Conservation (phyloP, 2,329 filamentous ascomycete genomes). For the Gaeumannomyces sp. region DNA sequence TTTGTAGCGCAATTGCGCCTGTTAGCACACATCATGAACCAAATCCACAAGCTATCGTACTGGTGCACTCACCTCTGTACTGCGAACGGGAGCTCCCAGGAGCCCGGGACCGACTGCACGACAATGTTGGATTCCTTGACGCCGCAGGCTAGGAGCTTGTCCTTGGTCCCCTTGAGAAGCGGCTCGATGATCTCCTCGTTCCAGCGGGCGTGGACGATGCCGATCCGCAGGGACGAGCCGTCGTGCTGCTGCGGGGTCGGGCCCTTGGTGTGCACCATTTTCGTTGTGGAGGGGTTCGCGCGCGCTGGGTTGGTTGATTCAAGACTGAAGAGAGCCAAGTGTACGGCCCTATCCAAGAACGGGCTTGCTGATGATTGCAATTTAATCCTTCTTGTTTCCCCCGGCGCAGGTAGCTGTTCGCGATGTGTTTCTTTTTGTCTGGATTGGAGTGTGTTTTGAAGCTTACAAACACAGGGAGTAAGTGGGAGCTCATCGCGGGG, state of each 20-base stretch:
- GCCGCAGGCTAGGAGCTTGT: slow-evolving; percentile 69
- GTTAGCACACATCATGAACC: neutral
- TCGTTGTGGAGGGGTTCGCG: slow-evolving; percentile 23
- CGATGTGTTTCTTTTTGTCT: neutral
- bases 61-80: slow-evolving; percentile 60
- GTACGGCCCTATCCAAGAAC: neutral
- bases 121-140: slow-evolving; percentile 86
- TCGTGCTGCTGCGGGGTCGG: slow-evolving; percentile 53
- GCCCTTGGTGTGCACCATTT: slow-evolving; percentile 49
- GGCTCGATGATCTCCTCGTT: slow-evolving; percentile 83
- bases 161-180: slow-evolving; percentile 73
- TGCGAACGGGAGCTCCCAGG: slow-evolving; percentile 89
- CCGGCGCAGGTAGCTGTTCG: neutral
- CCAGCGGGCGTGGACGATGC: slow-evolving; percentile 95
- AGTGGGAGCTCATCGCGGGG: neutral
- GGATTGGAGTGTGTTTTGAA: neutral
- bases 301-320: neutral
- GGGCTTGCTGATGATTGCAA: no score
- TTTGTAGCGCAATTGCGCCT: no score
- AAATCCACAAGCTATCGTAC: neutral
- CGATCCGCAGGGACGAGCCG: slow-evolving; percentile 74
- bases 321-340: neutral
- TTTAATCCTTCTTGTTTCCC: neutral
- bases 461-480: neutral
- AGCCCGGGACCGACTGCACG: slow-evolving; percentile 82